Evolutionary conservation across 2,329 filamentous ascomycete species (phyloP).

Genomic region (Aspergillus fischeri): DNA sequence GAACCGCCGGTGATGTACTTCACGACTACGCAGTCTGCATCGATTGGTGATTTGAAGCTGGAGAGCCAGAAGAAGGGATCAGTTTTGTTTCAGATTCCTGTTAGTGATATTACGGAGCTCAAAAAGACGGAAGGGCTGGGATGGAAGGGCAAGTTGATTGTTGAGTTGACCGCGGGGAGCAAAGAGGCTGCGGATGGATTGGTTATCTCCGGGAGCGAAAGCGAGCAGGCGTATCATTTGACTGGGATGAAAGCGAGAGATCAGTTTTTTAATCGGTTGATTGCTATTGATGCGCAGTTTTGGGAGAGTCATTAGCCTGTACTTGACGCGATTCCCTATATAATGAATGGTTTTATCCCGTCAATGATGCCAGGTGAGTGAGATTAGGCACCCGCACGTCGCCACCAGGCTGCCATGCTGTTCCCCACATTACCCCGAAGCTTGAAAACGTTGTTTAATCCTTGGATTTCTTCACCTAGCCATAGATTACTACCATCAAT

Average conservation of each 20-base stretch:
- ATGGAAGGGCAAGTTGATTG: slow-evolving; percentile 79
- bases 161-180: slow-evolving; percentile 68
- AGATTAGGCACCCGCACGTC: not conserved
- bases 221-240: slow-evolving; percentile 54
- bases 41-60: slow-evolving; percentile 44
- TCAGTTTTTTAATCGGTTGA: slow-evolving; percentile 73
- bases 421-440: not conserved
- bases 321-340: not conserved
- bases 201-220: slow-evolving; percentile 56
- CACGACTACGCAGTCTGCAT: slow-evolving; percentile 40
- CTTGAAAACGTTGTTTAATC: not conserved
- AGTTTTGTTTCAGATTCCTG: slow-evolving; percentile 65
- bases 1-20: slow-evolving; percentile 56
- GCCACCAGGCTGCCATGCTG: not conserved
- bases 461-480: not conserved
- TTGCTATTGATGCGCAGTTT: slow-evolving; percentile 74
- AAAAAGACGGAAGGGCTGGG: slow-evolving; percentile 77
- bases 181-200: slow-evolving; percentile 72
- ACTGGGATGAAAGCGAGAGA: slow-evolving; percentile 71
- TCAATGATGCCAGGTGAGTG: not conserved
- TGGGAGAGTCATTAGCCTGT: slow-evolving; percentile 67
- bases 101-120: slow-evolving; percentile 67
- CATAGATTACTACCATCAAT: not conserved
- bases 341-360: not conserved
- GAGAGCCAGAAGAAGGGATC: slow-evolving; percentile 49